A percentile compares a stretch with the other conserved stretches of the same genome.
phyloP scores from a whole-genome alignment of 2,329 filamentous ascomycete genomes.

The Sporothrix pallida region DNA sequence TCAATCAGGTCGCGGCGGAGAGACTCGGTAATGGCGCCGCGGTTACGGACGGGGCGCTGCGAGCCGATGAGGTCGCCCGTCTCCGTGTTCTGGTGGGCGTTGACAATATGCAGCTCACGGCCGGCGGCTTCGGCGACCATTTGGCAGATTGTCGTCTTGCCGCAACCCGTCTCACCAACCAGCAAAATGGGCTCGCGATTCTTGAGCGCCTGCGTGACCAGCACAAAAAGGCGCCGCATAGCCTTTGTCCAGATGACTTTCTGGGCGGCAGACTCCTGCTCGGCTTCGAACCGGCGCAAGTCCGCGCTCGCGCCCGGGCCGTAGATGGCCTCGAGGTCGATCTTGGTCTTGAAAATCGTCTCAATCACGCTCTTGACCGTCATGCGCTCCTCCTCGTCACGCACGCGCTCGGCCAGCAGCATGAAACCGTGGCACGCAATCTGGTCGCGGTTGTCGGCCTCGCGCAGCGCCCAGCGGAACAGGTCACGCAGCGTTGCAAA shows the following conservation, averaged over 20 bases:
- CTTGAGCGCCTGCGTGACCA: slow-evolving; percentile 83
- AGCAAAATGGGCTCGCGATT: slow-evolving; percentile 94
- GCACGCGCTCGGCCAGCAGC: slow-evolving; percentile 91
- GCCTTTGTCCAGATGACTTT: slow-evolving; percentile 92
- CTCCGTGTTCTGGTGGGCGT: slow-evolving; percentile 97
- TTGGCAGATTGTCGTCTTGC: slow-evolving; percentile 96
- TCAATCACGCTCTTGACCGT: slow-evolving; percentile 90
- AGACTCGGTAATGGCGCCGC: slow-evolving; percentile 70
- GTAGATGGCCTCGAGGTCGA: slow-evolving; percentile 78
- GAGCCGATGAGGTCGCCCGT: slow-evolving; percentile 97
- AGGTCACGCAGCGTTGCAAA: slow-evolving; percentile 96
- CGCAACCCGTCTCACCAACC: slow-evolving; percentile 95
- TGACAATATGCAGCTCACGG: slow-evolving; percentile 84
- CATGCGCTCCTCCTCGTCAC: slow-evolving; percentile 83
- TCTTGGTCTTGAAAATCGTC: slow-evolving; percentile 82
- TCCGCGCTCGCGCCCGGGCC: slow-evolving; percentile 62
- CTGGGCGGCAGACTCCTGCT: slow-evolving; percentile 55
- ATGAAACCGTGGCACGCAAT: slow-evolving; percentile 94
- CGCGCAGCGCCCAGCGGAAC: slow-evolving; percentile 90
- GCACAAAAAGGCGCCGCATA: slow-evolving; percentile 87
- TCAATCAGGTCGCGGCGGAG: slow-evolving; percentile 66
- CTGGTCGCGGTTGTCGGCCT: slow-evolving; percentile 83
- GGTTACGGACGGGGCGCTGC: slow-evolving; percentile 87
- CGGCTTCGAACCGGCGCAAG: slow-evolving; percentile 55
- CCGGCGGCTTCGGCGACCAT: slow-evolving; percentile 80